Percentiles rank a stretch among this genome's conserved stretches.
These are phyloP conservation scores for Tarenaya hassleriana DNA, from an alignment of 345 rosid genomes.

Conservation along the genomic window DNA sequence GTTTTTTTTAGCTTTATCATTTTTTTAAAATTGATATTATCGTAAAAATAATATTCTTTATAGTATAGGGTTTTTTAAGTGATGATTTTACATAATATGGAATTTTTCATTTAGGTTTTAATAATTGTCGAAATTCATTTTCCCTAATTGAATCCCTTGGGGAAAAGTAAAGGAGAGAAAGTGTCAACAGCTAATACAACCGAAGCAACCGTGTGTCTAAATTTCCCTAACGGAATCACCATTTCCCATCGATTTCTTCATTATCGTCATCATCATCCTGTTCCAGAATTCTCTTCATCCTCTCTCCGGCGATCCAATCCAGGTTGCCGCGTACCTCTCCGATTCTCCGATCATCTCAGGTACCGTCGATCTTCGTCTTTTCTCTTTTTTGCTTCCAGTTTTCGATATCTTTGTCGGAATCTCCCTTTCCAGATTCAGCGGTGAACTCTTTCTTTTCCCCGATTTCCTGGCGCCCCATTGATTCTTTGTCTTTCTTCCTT, in stretches of 20 bases:
- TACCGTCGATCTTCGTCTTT: not conserved
- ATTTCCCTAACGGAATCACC: not conserved
- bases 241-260: too few relatives aligned
- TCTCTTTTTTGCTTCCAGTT: not conserved
- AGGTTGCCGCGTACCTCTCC: conserved; percentile 1
- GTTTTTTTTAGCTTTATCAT: too few relatives aligned
- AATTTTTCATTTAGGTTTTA: too few relatives aligned
- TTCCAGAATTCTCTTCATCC: conserved; percentile 9
- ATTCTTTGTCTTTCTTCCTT: not conserved
- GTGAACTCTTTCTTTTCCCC: not conserved
- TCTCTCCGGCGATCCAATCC: conserved; percentile 10
- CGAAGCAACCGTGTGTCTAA: not conserved
- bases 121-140: too few relatives aligned
- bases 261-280: not conserved
- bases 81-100: too few relatives aligned
- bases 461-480: not conserved
- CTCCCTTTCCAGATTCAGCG: not conserved
- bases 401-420: conserved; percentile 6
- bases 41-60: too few relatives aligned
- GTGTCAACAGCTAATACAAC: too few relatives aligned
- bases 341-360: conserved; percentile 2
- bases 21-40: too few relatives aligned
- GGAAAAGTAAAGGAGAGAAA: too few relatives aligned
- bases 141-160: too few relatives aligned
- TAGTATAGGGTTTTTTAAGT: too few relatives aligned